Evolutionary conservation across 805 yeast genomes (phyloP).

Genomic region (Huiozyma sinensis): DNA sequence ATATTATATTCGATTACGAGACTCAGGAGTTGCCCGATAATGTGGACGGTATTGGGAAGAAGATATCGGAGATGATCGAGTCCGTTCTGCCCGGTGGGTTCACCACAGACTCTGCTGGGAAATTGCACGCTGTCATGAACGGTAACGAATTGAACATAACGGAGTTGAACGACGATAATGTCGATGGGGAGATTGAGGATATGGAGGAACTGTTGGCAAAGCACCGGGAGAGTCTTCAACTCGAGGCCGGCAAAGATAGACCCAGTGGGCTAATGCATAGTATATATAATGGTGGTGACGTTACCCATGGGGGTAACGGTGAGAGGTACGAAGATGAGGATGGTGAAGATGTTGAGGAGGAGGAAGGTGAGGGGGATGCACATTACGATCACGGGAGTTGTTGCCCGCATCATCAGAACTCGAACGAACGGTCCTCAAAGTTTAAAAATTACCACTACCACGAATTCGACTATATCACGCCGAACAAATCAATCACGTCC

Average conservation of each 20-base stretch:
- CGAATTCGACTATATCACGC: slow-evolving; percentile 11
- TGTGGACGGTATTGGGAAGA: slow-evolving; percentile 20
- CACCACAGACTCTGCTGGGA: slow-evolving; percentile 16
- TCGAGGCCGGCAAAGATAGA: no score
- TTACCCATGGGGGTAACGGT: neutral
- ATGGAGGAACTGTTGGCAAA: neutral
- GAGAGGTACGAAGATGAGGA: neutral
- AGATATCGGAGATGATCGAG: slow-evolving; percentile 22
- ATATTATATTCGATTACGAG: slow-evolving; percentile 25
- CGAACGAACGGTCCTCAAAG: slow-evolving; percentile 3
- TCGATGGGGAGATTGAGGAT: neutral
- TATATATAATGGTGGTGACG: no score
- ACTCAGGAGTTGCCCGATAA: slow-evolving; percentile 17
- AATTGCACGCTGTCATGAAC: slow-evolving; percentile 20
- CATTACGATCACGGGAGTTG: slow-evolving; percentile 5
- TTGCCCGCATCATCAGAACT: slow-evolving; percentile 8
- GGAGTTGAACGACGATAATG: slow-evolving; percentile 7
- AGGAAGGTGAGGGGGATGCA: slow-evolving; percentile 1
- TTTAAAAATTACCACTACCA: slow-evolving; percentile 10
- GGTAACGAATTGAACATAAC: slow-evolving; percentile 18
- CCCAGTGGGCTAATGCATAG: no score
- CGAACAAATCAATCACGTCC: neutral
- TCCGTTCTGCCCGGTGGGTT: slow-evolving; percentile 23
- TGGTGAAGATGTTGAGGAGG: neutral
- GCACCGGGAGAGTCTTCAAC: no score